Conservation (phyloP, 352 stramenopile genomes). For the Plasmopara muralis region DNA sequence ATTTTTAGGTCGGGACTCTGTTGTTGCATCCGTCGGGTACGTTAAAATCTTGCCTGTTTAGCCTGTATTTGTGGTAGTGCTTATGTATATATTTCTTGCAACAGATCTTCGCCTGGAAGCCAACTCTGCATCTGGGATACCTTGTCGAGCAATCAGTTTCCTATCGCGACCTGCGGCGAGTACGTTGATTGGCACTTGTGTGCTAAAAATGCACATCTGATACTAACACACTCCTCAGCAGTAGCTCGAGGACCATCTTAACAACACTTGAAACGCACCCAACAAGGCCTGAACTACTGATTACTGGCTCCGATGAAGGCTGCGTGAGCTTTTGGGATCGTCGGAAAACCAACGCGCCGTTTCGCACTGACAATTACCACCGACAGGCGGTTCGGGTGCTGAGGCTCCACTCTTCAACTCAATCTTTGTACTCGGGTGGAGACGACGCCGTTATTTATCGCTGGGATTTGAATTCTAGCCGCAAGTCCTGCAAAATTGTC, state of each 20-base stretch:
- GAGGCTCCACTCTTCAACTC: slow-evolving; percentile 58
- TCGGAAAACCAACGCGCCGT: slow-evolving; percentile 52
- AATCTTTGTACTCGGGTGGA: slow-evolving; percentile 55
- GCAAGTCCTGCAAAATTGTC: slow-evolving; percentile 35
- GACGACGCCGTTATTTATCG: slow-evolving; percentile 57
- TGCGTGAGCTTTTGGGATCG: slow-evolving; percentile 70
- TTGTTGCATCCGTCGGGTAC: slow-evolving; percentile 68
- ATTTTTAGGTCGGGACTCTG: slow-evolving; percentile 54
- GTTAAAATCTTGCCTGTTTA: not conserved
- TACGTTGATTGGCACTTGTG: slow-evolving; percentile 24
- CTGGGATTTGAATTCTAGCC: slow-evolving; percentile 70
- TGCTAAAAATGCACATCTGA: not conserved
- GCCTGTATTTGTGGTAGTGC: not conserved
- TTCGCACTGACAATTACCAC: slow-evolving; percentile 62
- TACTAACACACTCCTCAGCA: not conserved
- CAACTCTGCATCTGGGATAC: slow-evolving; percentile 78
- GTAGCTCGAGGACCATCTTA: slow-evolving; percentile 35
- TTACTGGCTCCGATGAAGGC: slow-evolving; percentile 65
- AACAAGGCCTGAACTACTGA: slow-evolving; percentile 65
- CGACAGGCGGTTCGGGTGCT: slow-evolving; percentile 56
- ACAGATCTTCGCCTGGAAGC: slow-evolving; percentile 40
- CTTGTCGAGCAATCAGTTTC: slow-evolving; percentile 43
- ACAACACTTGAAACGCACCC: slow-evolving; percentile 68
- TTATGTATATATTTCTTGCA: not conserved
- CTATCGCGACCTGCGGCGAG: slow-evolving; percentile 45